Evolutionary conservation across 306 rosid species (phyloP).

Genomic region (Malus sylvestris): DNA sequence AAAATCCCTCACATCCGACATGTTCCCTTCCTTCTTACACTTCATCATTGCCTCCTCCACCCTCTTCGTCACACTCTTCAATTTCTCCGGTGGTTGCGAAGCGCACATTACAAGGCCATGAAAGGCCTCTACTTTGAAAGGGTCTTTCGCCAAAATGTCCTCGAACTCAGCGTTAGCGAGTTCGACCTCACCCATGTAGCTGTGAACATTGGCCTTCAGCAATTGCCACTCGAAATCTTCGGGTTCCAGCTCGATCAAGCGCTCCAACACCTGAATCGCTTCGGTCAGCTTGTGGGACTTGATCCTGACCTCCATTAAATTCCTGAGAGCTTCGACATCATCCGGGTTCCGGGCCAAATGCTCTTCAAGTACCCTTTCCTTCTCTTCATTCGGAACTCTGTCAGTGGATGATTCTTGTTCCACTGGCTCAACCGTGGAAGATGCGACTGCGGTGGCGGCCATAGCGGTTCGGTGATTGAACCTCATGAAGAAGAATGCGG

Average conservation of each 20-base stretch:
- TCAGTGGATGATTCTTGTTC: conserved; percentile 15
- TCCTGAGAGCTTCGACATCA: conserved; percentile 46
- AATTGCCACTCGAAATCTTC: conserved; percentile 56
- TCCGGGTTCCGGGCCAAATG: conserved; percentile 29
- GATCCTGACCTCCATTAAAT: conserved; percentile 45
- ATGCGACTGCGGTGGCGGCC: conserved; percentile 34
- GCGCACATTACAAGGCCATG: conserved; percentile 65
- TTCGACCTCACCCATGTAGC: conserved; percentile 35
- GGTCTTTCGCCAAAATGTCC: conserved; percentile 44
- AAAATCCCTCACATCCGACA: conserved; percentile 66
- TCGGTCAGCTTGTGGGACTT: conserved; percentile 41
- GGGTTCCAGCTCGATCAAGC: conserved; percentile 58
- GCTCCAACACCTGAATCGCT: conserved; percentile 46
- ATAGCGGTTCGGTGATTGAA: conserved; percentile 33
- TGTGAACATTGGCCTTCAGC: conserved; percentile 61
- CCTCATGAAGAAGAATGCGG: conserved; percentile 50
- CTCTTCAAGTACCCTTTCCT: conserved; percentile 40
- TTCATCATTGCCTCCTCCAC: conserved; percentile 43
- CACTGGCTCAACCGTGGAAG: conserved; percentile 23
- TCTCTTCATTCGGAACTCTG: conserved; percentile 17
- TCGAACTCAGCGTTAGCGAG: conserved; percentile 49
- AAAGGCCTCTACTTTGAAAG: conserved; percentile 54
- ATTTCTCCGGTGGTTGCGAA: conserved; percentile 26
- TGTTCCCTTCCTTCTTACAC: conserved; percentile 39
- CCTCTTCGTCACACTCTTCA: conserved; percentile 31